phyloP scores from a whole-genome alignment of 805 yeast species.

The Grigorovia yakushimaensis region DNA sequence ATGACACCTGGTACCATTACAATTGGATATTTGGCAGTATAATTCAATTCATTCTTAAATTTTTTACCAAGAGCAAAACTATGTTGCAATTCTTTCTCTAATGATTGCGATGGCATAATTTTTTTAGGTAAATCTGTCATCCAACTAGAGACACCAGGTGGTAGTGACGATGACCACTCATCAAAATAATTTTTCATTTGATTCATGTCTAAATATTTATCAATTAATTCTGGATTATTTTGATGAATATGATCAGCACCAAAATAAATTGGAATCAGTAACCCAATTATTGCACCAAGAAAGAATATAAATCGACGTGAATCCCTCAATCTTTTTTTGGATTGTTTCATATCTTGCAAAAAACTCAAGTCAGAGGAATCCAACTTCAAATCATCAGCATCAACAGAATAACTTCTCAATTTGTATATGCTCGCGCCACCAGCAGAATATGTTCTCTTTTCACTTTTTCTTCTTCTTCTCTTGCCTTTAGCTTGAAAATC shows the following conservation, averaged over 20 bases:
- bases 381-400: background rate
- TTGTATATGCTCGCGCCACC: background rate
- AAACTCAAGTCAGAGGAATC: background rate
- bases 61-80: slow-evolving; percentile 81
- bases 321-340: slow-evolving; percentile 26
- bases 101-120: slow-evolving; percentile 29
- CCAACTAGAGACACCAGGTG: slow-evolving; percentile 50
- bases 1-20: slow-evolving; percentile 94
- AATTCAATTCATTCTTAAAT: slow-evolving; percentile 41
- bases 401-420: background rate
- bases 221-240: slow-evolving; percentile 27
- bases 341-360: background rate
- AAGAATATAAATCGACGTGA: slow-evolving; percentile 53
- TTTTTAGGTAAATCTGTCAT: slow-evolving; percentile 40
- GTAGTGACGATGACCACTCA: slow-evolving; percentile 70
- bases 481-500: background rate
- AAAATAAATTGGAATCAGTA: slow-evolving; percentile 52
- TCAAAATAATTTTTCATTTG: slow-evolving; percentile 47
- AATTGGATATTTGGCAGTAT: slow-evolving; percentile 61
- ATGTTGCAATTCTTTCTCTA: slow-evolving; percentile 70
- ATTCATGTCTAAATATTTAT: slow-evolving; percentile 48
- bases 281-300: slow-evolving; percentile 66
- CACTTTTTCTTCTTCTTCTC: background rate
- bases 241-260: slow-evolving; percentile 31
- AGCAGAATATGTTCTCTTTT: background rate